Percentiles rank a stretch among this genome's conserved stretches.
These are phyloP conservation scores for Antitrichia curtipendula DNA, from an alignment of 225 moss, liverwort and hornwort genomes.

Conservation along the genomic window DNA sequence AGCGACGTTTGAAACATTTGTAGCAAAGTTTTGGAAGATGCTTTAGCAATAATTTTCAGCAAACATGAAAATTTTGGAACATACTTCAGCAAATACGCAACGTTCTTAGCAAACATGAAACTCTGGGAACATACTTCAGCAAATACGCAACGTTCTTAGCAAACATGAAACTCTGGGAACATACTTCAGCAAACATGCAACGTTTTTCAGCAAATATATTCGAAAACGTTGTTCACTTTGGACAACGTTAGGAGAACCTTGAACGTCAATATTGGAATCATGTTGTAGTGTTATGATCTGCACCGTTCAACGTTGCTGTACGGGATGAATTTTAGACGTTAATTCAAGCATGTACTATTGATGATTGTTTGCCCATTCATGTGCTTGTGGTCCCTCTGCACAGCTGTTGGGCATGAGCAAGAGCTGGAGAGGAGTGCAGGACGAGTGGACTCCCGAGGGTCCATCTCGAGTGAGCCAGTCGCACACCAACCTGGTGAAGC, in stretches of 20 bases:
- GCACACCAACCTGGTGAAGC: conserved; percentile 15
- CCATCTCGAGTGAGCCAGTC: conserved; percentile 15
- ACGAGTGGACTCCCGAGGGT: not conserved
- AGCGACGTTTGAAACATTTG: not conserved
- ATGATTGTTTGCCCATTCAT: not conserved
- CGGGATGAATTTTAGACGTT: not conserved
- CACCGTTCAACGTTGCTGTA: not conserved
- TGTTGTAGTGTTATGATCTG: not conserved
- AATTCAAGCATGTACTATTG: too few species aligned
- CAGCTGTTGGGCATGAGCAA: conserved; percentile 28
- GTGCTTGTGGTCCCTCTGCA: not conserved
- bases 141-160: too few species aligned
- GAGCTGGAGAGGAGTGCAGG: not conserved
- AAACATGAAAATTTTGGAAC: not conserved
- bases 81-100: not conserved
- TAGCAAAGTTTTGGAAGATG: not conserved
- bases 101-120: not conserved
- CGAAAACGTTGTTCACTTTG: not conserved
- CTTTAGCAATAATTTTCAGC: not conserved
- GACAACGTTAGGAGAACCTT: not conserved
- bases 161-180: not conserved
- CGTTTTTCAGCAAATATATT: not conserved
- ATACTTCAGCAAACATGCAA: not conserved
- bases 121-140: not conserved
- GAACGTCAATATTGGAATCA: not conserved